A percentile compares a stretch with the other conserved stretches of the same genome.
These are phyloP conservation scores for Linum lewisii DNA, from an alignment of 345 rosid species.

Conservation along the genomic window DNA sequence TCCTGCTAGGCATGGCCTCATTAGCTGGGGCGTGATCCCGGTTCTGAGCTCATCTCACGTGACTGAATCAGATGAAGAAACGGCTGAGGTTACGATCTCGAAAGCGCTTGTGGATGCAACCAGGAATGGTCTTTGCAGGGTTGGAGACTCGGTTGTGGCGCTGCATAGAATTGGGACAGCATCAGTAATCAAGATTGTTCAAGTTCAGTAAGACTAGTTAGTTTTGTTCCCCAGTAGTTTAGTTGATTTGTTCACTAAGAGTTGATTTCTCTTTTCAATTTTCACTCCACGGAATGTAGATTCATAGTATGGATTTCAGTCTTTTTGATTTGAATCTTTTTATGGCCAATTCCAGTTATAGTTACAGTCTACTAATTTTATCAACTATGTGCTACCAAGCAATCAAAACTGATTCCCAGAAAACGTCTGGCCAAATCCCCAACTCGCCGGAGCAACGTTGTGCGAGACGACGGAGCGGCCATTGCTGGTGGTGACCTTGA, in stretches of 20 bases:
- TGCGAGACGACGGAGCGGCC: slow-evolving; percentile 9
- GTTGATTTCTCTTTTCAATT: background rate
- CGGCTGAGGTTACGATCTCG: slow-evolving; percentile 20
- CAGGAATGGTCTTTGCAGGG: slow-evolving; percentile 20
- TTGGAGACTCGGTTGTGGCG: slow-evolving; percentile 29
- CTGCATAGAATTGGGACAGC: slow-evolving; percentile 21
- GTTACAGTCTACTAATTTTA: no score
- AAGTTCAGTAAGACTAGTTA: slow-evolving; percentile 11
- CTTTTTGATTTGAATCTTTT: background rate
- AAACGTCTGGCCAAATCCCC: slow-evolving; percentile 24
- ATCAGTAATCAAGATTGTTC: slow-evolving; percentile 22
- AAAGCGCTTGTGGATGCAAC: slow-evolving; percentile 16
- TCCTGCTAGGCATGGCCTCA: slow-evolving; percentile 33
- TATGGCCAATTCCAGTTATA: no score
- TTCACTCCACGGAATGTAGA: background rate
- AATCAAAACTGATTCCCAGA: slow-evolving; percentile 14
- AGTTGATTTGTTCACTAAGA: background rate
- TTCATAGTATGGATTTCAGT: background rate
- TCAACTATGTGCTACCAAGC: no score
- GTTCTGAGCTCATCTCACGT: slow-evolving; percentile 15
- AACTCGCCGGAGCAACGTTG: slow-evolving; percentile 19
- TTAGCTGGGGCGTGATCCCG: slow-evolving; percentile 24
- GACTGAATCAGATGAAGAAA: slow-evolving; percentile 15
- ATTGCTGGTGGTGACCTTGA: slow-evolving; percentile 19
- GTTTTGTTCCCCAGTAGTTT: background rate